Evolutionary conservation across 345 rosid species (phyloP), one percentile per base, ranked within the genome.

Genomic region (Camelina sativa): DNA sequence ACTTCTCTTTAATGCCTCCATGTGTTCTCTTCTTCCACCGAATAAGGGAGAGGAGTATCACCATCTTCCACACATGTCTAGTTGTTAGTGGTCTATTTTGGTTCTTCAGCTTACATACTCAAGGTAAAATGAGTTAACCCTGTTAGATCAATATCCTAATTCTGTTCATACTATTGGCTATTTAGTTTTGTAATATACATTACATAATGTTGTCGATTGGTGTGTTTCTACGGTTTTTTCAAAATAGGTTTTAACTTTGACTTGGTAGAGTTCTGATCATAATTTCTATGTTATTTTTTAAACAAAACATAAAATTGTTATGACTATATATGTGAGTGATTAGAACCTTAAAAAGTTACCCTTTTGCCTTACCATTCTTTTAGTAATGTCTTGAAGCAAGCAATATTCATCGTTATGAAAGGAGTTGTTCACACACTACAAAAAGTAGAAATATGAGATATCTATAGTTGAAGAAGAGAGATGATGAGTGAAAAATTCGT

Each of bases 11-110:
- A 10, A 30, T 64, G 17, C 1, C 17, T 62, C 55, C 71, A 73
- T 56, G 64, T 73, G 38, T 20, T 37, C 25, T 73, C 17, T 63
- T 53, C 46, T 73, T 63, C 63, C 43, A 73, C 55, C 23, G 35
- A 63, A 13, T 61, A 50, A 62, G 10, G 15, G 12, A 60, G 11
- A 60, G 8, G 9, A 50, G 43, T 17, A 73, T 63, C 70, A 41
- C 62, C 12, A 43, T 41, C 69, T 53, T 54, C 63, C 76, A 72
- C 22, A 1, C 30, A 5, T 40, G 63, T 28, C 3, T 2, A 6
- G 8, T 7, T 4, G 0, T 16, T 28, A 38, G 62, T 25, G 40
- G 60, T 3, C 5, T 0, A 3, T 37, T 11, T 8, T 50, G 17
- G 35, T 46, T 11, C 51, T 22, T 60, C 30, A 37, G 61, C 51